Base-by-base conservation (phyloP, 2,329 filamentous ascomycete species). In the Venturia pyrina region DNA sequence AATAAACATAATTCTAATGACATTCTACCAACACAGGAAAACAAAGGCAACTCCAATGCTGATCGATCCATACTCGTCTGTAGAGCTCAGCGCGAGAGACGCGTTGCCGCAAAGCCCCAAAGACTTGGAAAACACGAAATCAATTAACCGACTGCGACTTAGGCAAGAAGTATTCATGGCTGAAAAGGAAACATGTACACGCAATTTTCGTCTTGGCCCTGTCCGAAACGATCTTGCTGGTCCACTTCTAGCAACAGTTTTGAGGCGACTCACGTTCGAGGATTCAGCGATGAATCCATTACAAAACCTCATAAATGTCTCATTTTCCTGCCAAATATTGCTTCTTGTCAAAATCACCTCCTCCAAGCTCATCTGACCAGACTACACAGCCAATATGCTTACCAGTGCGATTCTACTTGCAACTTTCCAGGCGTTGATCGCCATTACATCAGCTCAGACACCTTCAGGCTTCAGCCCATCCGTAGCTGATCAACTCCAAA, bases 401-500 rank as follows among this genome's bases (percentile, higher is more conserved):
- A 1, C 48, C 3, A 32, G 0, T 10, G 15, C 48, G 5, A 53
- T 28, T 11, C 48, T 53, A 24, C 21, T 24, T 24, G 10, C 46
- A 24, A 24, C 46, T 50, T 50, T 50, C n/a, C 48, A 53, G 13
- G 24, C 48, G 3, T 43, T 65, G 8, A 21, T 60, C 32, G 21
- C 53, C 15, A 19, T 41, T 10, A 48, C 56, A 57, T 2, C 40
- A 10, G 65, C 65, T 17, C 65, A 66, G 28, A 66, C 65, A 24
- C 65, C 65, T 1, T 28, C 65, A 44, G 65, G 65, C 17, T 53
- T 64, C 34, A 43, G 24, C n/a, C 60, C 61, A 24, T 6, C 57
- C 34, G n/a, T 57, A 57, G n/a, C 24, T 11, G 19, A 67, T n/a
- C 37, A 44, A 19, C 53, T 76, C 24, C 69, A 67, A 7, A 69